Evolutionary conservation across 352 stramenopile species (phyloP).

Genomic region (Phytophthora tentaculata): DNA sequence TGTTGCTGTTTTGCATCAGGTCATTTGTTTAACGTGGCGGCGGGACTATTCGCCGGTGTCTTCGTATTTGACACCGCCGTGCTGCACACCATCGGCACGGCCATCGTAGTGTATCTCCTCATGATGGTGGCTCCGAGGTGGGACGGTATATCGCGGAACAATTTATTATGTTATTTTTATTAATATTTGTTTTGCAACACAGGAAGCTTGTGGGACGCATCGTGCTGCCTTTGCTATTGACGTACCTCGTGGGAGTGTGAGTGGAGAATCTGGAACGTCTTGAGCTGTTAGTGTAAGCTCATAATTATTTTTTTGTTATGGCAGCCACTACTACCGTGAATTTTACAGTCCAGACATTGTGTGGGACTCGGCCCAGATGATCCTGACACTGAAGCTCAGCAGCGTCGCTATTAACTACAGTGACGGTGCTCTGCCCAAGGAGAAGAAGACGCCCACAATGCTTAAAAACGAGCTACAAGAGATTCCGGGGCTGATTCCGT

Average conservation of each 20-base stretch:
- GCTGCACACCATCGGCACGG: slow-evolving; percentile 73
- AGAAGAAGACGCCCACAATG: slow-evolving; percentile 79
- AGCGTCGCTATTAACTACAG: slow-evolving; percentile 86
- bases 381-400: slow-evolving; percentile 85
- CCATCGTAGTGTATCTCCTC: slow-evolving; percentile 67
- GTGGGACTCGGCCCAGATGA: slow-evolving; percentile 89
- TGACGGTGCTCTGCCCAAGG: slow-evolving; percentile 67
- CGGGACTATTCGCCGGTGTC: slow-evolving; percentile 64
- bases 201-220: slow-evolving; percentile 73
- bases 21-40: slow-evolving; percentile 73
- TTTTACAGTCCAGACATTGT: slow-evolving; percentile 82
- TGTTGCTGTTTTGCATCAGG: slow-evolving; percentile 37
- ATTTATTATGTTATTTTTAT: slow-evolving; percentile 1
- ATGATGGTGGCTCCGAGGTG: slow-evolving; percentile 72
- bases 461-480: slow-evolving; percentile 76
- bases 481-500: slow-evolving; percentile 67
- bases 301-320: not conserved
- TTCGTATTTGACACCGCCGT: slow-evolving; percentile 87
- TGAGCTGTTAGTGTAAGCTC: not conserved
- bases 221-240: slow-evolving; percentile 63
- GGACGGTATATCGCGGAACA: slow-evolving; percentile 10
- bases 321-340: slow-evolving; percentile 86
- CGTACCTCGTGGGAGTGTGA: slow-evolving; percentile 75
- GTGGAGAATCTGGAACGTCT: not conserved
- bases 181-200: not conserved